Base-by-base conservation (phyloP, 2,329 filamentous ascomycete genomes). In the Pezicula rhizophila region DNA sequence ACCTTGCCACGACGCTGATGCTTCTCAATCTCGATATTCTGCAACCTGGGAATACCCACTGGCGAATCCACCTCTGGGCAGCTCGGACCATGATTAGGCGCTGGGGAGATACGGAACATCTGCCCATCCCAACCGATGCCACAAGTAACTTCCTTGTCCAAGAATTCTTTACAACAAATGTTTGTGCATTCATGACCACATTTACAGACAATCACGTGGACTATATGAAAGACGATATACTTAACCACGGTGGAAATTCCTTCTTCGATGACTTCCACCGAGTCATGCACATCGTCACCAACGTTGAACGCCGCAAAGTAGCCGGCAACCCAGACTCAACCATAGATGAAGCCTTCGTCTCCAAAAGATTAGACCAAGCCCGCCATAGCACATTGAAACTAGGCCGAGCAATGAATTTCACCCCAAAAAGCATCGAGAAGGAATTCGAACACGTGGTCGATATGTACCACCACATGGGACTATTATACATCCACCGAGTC, bases 1-100 rank as follows among this genome's bases (percentile, higher is more conserved):
- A 45, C n/a, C 47, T 49, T 12, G 47, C 40, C 1, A 39, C 47
- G 4, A 49, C 41, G 2, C 34, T 49, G 18, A 17, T 49, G 20
- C 42, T 49, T 2, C 44, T 42, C 17, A 44, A 49, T 18, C 47
- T 44, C 7, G 47, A 49, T 4, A 45, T 49, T 26, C 14, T 45
- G 34, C 40, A 44, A 25, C 42, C 47, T 25, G 47, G 33, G 6
- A 45, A 28, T 23, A 28, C 45, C 7, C 45, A 46, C 5, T 49
- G 47, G 47, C 47, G 40, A n/a, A 10, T 49, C 14, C 47, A 49
- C 20, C 34, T 49, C 12, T 42, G 42, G 34, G 47, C 40, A 38
- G 40, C 47, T 8, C 47, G 47, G 7, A 44, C 47, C 4, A 49
- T 43, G 31, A 49, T 49, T n/a, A 25, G 40, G 23, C 33, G 47